A percentile compares a stretch with the other conserved stretches of the same genome.
phyloP scores from a whole-genome alignment of 345 rosid species.

The Acer yangbiense region DNA sequence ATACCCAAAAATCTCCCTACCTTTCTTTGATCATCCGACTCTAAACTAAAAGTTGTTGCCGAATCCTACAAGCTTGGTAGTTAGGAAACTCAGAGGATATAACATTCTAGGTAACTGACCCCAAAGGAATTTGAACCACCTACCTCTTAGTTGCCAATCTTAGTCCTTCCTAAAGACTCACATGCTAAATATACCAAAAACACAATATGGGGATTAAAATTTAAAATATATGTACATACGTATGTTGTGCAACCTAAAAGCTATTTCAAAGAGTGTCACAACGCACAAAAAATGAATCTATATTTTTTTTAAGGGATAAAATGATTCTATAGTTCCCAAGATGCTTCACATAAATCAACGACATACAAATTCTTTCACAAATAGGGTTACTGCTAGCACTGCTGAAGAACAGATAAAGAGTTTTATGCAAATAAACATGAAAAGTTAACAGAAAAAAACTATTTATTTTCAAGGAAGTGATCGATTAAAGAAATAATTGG shows the following conservation, averaged over 20 bases:
- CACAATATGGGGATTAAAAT: neutral
- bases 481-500: neutral
- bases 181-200: neutral
- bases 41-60: neutral
- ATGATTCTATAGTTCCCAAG: neutral
- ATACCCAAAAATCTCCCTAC: neutral
- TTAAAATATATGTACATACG: too few species aligned
- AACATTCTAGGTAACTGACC: neutral
- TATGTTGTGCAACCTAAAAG: conserved; percentile 4
- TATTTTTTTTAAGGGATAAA: neutral
- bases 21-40: neutral
- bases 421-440: neutral
- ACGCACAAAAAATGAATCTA: neutral
- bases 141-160: neutral
- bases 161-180: neutral
- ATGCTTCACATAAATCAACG: neutral
- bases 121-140: neutral
- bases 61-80: neutral
- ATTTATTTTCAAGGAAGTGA: neutral
- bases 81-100: neutral
- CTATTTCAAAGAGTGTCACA: neutral
- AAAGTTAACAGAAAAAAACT: neutral
- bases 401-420: neutral
- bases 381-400: neutral
- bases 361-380: neutral